Evolutionary conservation across 345 rosid genomes (phyloP).

Genomic region (Carallia brachiata): DNA sequence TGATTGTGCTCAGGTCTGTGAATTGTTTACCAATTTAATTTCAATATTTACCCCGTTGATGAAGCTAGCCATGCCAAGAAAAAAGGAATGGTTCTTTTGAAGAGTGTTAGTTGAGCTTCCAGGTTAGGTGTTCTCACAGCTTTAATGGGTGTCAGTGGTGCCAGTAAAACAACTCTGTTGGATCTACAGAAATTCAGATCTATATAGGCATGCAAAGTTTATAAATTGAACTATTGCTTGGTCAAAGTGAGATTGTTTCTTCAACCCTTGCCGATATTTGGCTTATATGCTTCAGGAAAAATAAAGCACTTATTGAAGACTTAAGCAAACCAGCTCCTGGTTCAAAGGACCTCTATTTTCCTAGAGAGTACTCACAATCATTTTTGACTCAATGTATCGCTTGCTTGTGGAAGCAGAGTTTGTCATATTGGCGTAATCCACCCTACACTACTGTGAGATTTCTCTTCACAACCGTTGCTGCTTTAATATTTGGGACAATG

Average conservation of each 20-base stretch:
- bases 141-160: slow-evolving; percentile 78
- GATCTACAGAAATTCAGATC: slow-evolving; percentile 49
- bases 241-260: neutral
- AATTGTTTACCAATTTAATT: neutral
- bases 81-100: slow-evolving; percentile 61
- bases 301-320: slow-evolving; percentile 55
- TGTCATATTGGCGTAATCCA: slow-evolving; percentile 82
- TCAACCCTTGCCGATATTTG: neutral
- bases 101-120: slow-evolving; percentile 75
- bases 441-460: slow-evolving; percentile 64
- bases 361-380: slow-evolving; percentile 49
- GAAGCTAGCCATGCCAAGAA: slow-evolving; percentile 26
- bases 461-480: slow-evolving; percentile 53
- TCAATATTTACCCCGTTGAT: neutral
- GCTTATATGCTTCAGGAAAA: slow-evolving; percentile 23
- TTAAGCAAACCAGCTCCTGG: slow-evolving; percentile 57
- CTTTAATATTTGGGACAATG: slow-evolving; percentile 62
- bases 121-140: slow-evolving; percentile 87
- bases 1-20: neutral
- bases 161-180: slow-evolving; percentile 86
- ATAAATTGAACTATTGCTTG: neutral
- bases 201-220: slow-evolving; percentile 29
- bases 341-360: slow-evolving; percentile 53
- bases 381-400: slow-evolving; percentile 55
- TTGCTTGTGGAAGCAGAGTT: slow-evolving; percentile 72